Evolutionary conservation across 805 yeast genomes (phyloP), one percentile per base, ranked within the genome.

Genomic region (Candida parachauliodes): DNA sequence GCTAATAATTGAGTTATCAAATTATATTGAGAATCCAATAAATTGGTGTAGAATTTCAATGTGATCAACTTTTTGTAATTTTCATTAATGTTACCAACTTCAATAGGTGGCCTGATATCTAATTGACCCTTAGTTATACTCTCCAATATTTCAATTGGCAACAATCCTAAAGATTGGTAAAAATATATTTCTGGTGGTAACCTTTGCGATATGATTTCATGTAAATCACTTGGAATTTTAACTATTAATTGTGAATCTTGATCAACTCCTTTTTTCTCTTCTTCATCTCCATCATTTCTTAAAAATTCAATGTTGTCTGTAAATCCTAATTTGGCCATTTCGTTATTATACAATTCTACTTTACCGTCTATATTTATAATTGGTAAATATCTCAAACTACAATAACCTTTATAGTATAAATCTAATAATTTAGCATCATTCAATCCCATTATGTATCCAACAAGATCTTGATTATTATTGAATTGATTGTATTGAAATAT

Each of bases 131-230:
- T 77, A 1, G 82, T 70, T 14, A 89, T 68, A 0, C 88, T 76
- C 44, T 82, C 83, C 28, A 83, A 70, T 17, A 86, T 57, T 40
- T 78, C 79, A 5, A 81, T 62, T 6, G 81, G 76, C 9, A 83
- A 63, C 17, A 89, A 55, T 1, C 97, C 98, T 41, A 83, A 59
- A 1, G 94, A 82, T 53, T 78, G 78, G 58, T 88, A 93, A 55
- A 82, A 88, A 51, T 77, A 82, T 28, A 83, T 70, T 60, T 89
- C 98, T 37, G 87, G 84, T 2, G 97, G 94, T 36, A 93, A 67
- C 53, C 89, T 76, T 57, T 84, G 87, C 8, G 94, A 88, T 34
- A 93, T 72, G 32, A 88, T 75, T 32, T 81, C 88, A 55, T 86
- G 93, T 9, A 86, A 66, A 57, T 88, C 95, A 43, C 77, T 76